Conservation (phyloP, 2,329 filamentous ascomycete species). For the Westerdykella sp. region DNA sequence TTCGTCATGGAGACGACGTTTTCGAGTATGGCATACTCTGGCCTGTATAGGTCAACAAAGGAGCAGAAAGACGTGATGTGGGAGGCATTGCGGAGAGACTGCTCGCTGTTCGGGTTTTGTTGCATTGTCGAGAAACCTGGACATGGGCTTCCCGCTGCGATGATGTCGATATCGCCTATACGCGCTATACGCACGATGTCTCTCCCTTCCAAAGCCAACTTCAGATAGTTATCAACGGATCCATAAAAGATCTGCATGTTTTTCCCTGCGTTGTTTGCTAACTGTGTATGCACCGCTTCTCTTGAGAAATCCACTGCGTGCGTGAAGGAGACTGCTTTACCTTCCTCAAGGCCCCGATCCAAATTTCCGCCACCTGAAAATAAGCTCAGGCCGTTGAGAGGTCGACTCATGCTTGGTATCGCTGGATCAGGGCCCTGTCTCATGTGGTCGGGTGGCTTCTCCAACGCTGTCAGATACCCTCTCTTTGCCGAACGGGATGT, state of each 20-base stretch:
- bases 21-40: conserved; percentile 69
- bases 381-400: conserved; percentile 56
- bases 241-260: conserved; percentile 56
- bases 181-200: conserved; percentile 45
- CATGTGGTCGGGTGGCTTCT: conserved; percentile 5
- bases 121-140: conserved; percentile 68
- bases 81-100: conserved; percentile 64
- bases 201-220: conserved; percentile 47
- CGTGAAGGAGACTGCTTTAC: conserved; percentile 56
- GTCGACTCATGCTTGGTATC: not conserved
- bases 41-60: conserved; percentile 67
- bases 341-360: conserved; percentile 69
- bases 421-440: not conserved
- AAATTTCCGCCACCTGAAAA: conserved; percentile 77
- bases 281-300: conserved; percentile 64
- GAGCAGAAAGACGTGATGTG: conserved; percentile 71
- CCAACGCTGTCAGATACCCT: conserved; percentile 3
- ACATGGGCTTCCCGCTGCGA: conserved; percentile 70
- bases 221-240: conserved; percentile 64
- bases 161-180: conserved; percentile 60
- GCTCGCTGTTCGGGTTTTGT: conserved; percentile 46
- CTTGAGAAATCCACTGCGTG: conserved; percentile 63
- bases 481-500: conserved; percentile 28
- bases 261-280: conserved; percentile 54
- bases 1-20: conserved; percentile 66